A percentile compares a stretch with the other conserved stretches of the same genome.
Conservation (phyloP, 192 early-diverging fungal species). For the Dissophora globulifera region DNA sequence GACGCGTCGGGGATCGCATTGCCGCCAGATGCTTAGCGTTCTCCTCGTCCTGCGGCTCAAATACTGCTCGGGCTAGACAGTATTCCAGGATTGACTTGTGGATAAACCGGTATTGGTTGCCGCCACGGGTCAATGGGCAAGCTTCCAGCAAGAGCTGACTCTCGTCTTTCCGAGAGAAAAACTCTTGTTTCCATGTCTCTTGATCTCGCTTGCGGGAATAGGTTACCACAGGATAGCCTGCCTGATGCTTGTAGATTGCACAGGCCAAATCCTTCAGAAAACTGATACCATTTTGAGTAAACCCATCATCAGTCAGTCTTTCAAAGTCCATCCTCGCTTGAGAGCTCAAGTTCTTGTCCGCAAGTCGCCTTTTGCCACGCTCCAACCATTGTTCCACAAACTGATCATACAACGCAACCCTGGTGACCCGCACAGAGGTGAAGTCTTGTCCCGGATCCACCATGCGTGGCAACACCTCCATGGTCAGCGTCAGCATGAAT, state of each 20-base stretch:
- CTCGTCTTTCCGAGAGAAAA: background rate
- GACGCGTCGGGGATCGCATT: no score
- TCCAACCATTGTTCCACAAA: constrained; percentile 4
- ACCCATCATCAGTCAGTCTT: constrained; percentile 10
- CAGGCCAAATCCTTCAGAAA: constrained; percentile 16
- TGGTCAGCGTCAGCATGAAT: constrained; percentile 10
- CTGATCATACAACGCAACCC: constrained; percentile 10
- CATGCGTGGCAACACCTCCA: constrained; percentile 8
- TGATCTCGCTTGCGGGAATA: background rate
- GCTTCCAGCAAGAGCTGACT: constrained; percentile 3
- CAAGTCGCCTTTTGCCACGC: background rate
- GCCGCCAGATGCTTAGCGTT: background rate
- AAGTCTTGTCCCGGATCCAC: background rate
- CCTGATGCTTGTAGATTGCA: constrained; percentile 20
- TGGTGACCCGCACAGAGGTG: background rate
- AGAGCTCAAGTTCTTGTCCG: background rate
- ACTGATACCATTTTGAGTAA: constrained; percentile 4
- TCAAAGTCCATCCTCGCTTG: background rate
- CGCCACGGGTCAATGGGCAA: background rate
- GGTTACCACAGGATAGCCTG: constrained; percentile 8
- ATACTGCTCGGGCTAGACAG: background rate
- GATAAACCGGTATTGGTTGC: constrained; percentile 8
- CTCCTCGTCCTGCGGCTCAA: constrained; percentile 3
- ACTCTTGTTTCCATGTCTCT: constrained; percentile 8
- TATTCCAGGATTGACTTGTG: constrained; percentile 17